Base-by-base conservation (phyloP, 1,284 basidiomycete species). In the Coniophora puteana region DNA sequence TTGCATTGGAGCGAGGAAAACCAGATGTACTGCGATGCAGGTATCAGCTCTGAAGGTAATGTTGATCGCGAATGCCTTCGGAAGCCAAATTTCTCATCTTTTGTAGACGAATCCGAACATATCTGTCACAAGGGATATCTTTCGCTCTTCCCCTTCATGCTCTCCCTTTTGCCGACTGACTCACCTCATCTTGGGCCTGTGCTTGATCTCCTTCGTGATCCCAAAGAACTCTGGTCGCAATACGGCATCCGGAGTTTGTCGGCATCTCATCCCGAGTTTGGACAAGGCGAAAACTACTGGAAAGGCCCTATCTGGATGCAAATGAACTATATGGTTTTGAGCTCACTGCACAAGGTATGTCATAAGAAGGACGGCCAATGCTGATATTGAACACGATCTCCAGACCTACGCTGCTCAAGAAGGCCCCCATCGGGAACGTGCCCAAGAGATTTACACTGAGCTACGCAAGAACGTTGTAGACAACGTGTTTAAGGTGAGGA, bases 291-390 rank as follows among this genome's bases (percentile, higher is more conserved):
- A 59, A 90, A 96, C 64, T 97, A 97, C 64, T 97, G 93, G 93
- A 85, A 87, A 53, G 93, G 93, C 3, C 91, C 94, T 3, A 87
- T 97, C 40, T 97, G 93, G 93, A 77, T 96, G 22, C 93, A 91
- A 59, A 93, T 97, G 84, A 96, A 97, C 63, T 97, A 93, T 58
- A 75, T 97, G 49, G 80, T 83, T 14, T 67, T 97, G 40, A 73
- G 78, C 18, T 80, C 91, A 6, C 64, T 96, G 44, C 71, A 90
- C 58, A 84, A 83, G 61, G 89, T 88, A 32, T 42, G 65, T 51
- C 2, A 29, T 17, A 28, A 13, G 14, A 3, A 23, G 21, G 13
- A n/a, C 10, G 10, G 18, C 3, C 4, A 40, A 42, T 40, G 32
- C 23, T 34, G 27, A n/a, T 41, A 16, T 20, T n/a, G 10, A 24